These are phyloP conservation scores for Heliocybe sulcata DNA, from an alignment of 1,284 basidiomycete species.

Conservation along the genomic window DNA sequence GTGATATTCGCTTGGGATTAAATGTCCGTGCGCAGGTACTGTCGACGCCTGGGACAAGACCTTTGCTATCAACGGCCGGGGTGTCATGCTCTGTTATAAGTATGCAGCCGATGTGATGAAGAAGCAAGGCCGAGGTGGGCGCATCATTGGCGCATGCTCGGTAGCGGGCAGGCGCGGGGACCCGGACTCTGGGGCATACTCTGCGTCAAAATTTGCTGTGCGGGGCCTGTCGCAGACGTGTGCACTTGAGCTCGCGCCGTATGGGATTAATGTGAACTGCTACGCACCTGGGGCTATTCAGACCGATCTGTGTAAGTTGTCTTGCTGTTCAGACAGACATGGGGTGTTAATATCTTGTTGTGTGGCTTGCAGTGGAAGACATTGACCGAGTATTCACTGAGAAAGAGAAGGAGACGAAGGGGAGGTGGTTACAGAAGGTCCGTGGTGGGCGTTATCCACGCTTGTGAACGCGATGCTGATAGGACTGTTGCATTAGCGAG, in stretches of 20 bases:
- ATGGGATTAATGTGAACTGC: conserved; percentile 25
- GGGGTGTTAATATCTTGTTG: not conserved
- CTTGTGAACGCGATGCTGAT: not conserved
- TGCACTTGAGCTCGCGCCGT: conserved; percentile 23
- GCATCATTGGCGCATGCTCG: conserved; percentile 19
- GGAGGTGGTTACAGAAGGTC: not conserved
- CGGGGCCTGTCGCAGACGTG: conserved; percentile 13
- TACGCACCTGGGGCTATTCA: conserved; percentile 22
- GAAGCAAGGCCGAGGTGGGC: conserved; percentile 22
- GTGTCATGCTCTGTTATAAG: conserved; percentile 20
- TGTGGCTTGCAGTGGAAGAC: not conserved
- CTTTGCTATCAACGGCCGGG: conserved; percentile 10
- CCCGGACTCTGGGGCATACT: conserved; percentile 5
- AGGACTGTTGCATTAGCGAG: conserved; percentile 6
- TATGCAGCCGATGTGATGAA: conserved; percentile 24
- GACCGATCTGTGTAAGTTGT: conserved; percentile 8
- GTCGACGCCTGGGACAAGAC: conserved; percentile 10
- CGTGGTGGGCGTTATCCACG: not conserved
- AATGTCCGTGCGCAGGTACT: conserved; percentile 6
- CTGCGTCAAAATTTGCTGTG: conserved; percentile 14
- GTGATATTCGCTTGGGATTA: too few relatives aligned
- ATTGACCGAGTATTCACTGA: not conserved
- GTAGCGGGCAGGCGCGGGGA: conserved; percentile 11
- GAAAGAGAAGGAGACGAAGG: not conserved
- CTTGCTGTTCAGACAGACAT: not conserved